Conservation (phyloP, 148 eudicot genomes). For the Diospyros lotus region DNA sequence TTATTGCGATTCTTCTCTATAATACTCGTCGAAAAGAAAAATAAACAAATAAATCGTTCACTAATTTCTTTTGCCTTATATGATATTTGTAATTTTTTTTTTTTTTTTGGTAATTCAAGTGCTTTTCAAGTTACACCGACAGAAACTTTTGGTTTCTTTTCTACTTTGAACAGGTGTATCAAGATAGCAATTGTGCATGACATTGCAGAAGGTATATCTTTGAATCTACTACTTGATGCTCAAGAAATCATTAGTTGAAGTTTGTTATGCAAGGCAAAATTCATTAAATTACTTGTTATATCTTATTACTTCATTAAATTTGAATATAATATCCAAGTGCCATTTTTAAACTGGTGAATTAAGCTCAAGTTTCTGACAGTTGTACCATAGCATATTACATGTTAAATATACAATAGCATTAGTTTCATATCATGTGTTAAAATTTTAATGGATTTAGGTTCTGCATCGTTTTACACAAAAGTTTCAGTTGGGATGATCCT, state of each 20-base stretch:
- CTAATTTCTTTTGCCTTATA: not conserved
- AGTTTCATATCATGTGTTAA: not conserved
- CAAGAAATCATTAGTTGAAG: not conserved
- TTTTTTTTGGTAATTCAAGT: not conserved
- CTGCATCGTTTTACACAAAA: not conserved
- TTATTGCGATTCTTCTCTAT: too few relatives aligned
- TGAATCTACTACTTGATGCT: not conserved
- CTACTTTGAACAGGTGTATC: conserved; percentile 62
- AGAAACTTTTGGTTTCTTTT: conserved; percentile 2
- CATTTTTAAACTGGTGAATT: too few relatives aligned
- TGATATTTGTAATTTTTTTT: not conserved
- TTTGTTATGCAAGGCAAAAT: not conserved
- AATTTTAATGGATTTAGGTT: not conserved
- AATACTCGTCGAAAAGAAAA: too few relatives aligned
- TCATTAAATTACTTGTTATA: not conserved
- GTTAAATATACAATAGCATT: not conserved
- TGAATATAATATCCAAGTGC: not conserved
- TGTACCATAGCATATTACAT: not conserved
- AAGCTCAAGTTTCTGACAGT: not conserved
- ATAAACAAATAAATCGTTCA: too few relatives aligned
- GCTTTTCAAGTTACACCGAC: not conserved
- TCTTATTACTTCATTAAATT: not conserved
- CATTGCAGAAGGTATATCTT: conserved; percentile 84
- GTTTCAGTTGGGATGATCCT: not conserved
- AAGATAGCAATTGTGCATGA: conserved; percentile 97